These are phyloP conservation scores for Pontederia paniculata DNA, from an alignment of 176 grass and related monocot species.

Conservation along the genomic window DNA sequence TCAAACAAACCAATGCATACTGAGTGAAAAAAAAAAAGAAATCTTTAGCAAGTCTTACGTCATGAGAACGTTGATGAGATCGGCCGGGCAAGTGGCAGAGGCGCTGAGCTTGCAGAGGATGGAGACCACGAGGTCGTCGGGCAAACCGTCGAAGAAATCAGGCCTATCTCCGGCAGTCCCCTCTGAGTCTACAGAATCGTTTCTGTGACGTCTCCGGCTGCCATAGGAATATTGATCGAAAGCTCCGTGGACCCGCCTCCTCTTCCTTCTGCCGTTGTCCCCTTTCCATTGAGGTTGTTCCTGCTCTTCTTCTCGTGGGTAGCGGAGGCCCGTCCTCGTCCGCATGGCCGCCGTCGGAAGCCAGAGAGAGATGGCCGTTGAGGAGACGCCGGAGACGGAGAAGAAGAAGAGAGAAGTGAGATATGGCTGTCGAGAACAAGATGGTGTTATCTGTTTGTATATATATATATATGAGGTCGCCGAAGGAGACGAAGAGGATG, in stretches of 20 bases:
- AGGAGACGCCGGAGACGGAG: too few relatives aligned
- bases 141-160: conserved; percentile 48
- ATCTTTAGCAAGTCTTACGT: conserved; percentile 7
- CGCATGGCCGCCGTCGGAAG: too few relatives aligned
- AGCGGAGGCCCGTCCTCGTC: too few relatives aligned
- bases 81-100: conserved; percentile 19
- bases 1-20: background rate
- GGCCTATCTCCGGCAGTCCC: background rate
- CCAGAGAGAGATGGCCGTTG: too few relatives aligned
- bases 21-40: background rate
- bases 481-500: too few relatives aligned
- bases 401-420: too few relatives aligned
- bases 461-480: too few relatives aligned
- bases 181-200: too few relatives aligned
- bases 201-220: background rate
- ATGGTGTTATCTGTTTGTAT: too few relatives aligned
- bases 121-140: conserved; percentile 48
- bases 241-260: background rate
- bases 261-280: background rate
- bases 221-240: too few relatives aligned
- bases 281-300: background rate
- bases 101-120: conserved; percentile 31
- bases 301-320: too few relatives aligned
- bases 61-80: conserved; percentile 31
- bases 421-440: too few relatives aligned